Conservation (phyloP, 768 basidiomycete species). For the Obba rivulosa region DNA sequence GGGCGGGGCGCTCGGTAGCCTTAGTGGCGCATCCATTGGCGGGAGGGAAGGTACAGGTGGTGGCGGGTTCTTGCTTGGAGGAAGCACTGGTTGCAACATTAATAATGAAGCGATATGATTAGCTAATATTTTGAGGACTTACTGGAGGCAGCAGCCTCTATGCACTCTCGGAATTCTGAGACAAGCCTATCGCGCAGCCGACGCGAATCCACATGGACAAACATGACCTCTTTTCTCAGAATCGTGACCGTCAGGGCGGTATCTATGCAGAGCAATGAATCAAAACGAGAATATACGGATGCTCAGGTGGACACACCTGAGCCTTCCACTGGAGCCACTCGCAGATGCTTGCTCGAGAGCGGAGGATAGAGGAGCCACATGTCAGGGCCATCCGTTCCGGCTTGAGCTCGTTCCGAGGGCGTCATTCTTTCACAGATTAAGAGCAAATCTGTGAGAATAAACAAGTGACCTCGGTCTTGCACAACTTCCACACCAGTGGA, state of each 20-base stretch:
- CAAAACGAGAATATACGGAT: not conserved
- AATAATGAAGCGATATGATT: constrained; percentile 1
- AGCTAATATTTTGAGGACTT: constrained; percentile 27
- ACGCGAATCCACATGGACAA: constrained; percentile 55
- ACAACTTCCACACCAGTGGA: constrained; percentile 69
- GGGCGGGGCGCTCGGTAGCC: constrained; percentile 14
- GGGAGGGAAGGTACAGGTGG: constrained; percentile 58
- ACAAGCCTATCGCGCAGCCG: constrained; percentile 59
- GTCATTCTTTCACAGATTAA: constrained; percentile 84
- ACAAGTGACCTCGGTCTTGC: constrained; percentile 77
- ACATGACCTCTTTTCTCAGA: constrained; percentile 83
- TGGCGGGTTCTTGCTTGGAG: constrained; percentile 48
- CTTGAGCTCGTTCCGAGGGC: constrained; percentile 49
- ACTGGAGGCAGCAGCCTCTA: constrained; percentile 75
- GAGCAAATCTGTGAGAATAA: constrained; percentile 90
- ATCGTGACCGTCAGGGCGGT: constrained; percentile 72
- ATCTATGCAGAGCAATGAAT: constrained; percentile 35
- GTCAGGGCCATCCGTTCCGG: constrained; percentile 58
- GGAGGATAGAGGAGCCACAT: constrained; percentile 96
- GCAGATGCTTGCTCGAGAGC: constrained; percentile 88
- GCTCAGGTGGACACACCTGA: constrained; percentile 40
- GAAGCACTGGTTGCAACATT: constrained; percentile 4
- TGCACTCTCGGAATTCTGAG: constrained; percentile 74
- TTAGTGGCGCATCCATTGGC: constrained; percentile 20
- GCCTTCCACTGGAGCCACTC: constrained; percentile 55